Evolutionary conservation across 208 protist genomes (phyloP), one percentile per base, ranked within the genome.

Genomic region (Trypanosoma rangeli): DNA sequence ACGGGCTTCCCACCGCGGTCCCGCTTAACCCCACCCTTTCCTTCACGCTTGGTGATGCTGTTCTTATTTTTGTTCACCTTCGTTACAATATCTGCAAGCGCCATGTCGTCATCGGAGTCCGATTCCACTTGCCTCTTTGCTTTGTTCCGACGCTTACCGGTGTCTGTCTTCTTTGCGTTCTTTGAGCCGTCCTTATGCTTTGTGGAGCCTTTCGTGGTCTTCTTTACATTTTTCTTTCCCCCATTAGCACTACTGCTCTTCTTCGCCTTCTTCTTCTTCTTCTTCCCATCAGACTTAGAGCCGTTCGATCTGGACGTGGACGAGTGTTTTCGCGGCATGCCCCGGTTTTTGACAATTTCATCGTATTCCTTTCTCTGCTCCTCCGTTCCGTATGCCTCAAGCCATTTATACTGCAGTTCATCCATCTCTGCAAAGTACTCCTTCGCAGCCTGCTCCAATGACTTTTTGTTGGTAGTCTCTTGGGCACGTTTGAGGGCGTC

Each of bases 311-410:
- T 69, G 39, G 78, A 78, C 26, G 65, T 68, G 1, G 70, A 63
- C 0, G 62, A 65, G 8, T 64, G 57, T 28, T 74, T 71, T 18
- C 66, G 73, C 9, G 83, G 78, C 0, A 77, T 69, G 5, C 64
- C 58, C 24, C 91, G 84, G 69, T 94, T 90, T 53, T 85, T 80
- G 26, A 94, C 79, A 24, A 95, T 64, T 56, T 93, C 83, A 55
- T 85, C 74, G 70, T 93, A 93, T 79, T 96, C 85, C 73, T 94
- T 83, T 53, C 92, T 90, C 59, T 97, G 82, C 70, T 95, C 89
- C 18, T 94, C 85, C 5, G 85, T 97, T 53, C 90, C 92, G 73
- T 97, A 93, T 44, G 75, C 73, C 28, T 97, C 85, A 52, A 97
- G 84, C 85, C 91, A 95, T 44, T 96, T 86, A 53, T 75, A 82